These are phyloP conservation scores for Cladobotryum mycophilum DNA, from an alignment of 2,329 filamentous ascomycete species.

Conservation along the genomic window DNA sequence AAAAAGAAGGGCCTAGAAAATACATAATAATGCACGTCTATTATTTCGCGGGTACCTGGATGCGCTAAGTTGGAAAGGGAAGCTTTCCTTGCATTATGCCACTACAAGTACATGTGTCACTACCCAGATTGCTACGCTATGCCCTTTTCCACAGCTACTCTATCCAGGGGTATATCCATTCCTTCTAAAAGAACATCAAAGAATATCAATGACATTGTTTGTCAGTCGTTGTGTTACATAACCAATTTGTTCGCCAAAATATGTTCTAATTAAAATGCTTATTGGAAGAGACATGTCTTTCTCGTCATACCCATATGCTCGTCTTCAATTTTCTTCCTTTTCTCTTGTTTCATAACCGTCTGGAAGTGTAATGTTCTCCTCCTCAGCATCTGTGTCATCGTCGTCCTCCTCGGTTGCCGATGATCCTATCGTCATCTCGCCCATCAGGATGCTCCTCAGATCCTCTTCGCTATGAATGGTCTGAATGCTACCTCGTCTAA, in stretches of 20 bases:
- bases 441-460: constrained; percentile 41
- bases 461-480: constrained; percentile 58
- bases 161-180: too few relatives aligned
- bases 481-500: constrained; percentile 48
- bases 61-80: background rate
- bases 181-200: too few relatives aligned
- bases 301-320: too few relatives aligned
- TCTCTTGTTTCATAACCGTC: constrained; percentile 15
- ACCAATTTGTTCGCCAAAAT: background rate
- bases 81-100: too few relatives aligned
- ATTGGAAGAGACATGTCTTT: too few relatives aligned
- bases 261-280: background rate
- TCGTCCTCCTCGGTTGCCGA: constrained; percentile 35
- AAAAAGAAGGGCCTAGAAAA: constrained; percentile 4
- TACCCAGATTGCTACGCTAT: too few relatives aligned
- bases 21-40: background rate
- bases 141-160: too few relatives aligned
- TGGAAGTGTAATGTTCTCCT: constrained; percentile 3
- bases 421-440: constrained; percentile 24
- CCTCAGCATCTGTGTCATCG: constrained; percentile 24
- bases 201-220: too few relatives aligned
- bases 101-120: too few relatives aligned
- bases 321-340: constrained; percentile 6
- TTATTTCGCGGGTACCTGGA: background rate
- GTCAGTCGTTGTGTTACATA: too few relatives aligned